phyloP scores from a whole-genome alignment of 2,329 filamentous ascomycete genomes.

The Tolypocladium sp. region DNA sequence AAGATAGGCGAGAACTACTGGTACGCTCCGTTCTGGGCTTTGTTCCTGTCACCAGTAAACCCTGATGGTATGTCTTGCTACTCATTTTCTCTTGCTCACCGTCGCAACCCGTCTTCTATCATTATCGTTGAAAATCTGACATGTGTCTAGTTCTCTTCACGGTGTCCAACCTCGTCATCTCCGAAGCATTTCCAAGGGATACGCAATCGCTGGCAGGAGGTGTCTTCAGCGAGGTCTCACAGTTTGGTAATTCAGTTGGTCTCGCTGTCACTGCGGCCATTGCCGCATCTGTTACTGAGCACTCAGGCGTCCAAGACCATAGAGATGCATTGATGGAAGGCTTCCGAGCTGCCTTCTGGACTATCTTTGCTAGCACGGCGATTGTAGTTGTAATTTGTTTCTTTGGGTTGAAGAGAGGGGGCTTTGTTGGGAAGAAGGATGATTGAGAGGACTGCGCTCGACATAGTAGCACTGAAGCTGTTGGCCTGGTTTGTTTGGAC shows the following conservation, averaged over 20 bases:
- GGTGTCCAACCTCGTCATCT: slow-evolving; percentile 43
- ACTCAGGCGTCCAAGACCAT: slow-evolving; percentile 14
- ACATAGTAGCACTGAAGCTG: not conserved
- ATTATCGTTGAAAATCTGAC: not conserved
- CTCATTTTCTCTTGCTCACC: not conserved
- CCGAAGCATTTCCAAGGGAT: slow-evolving; percentile 41
- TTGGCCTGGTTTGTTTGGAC: not conserved
- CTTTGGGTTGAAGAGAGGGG: slow-evolving; percentile 34
- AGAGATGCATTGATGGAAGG: slow-evolving; percentile 35
- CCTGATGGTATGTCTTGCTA: slow-evolving; percentile 24
- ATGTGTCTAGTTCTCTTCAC: slow-evolving; percentile 38
- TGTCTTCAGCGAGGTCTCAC: slow-evolving; percentile 49
- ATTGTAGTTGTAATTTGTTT: slow-evolving; percentile 23
- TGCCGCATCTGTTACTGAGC: slow-evolving; percentile 31
- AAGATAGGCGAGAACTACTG: slow-evolving; percentile 40
- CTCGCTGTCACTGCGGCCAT: slow-evolving; percentile 42
- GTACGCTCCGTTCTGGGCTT: slow-evolving; percentile 33
- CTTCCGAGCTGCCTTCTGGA: slow-evolving; percentile 44
- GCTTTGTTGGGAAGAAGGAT: slow-evolving; percentile 38
- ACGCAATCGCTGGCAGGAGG: slow-evolving; percentile 50
- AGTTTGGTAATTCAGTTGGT: slow-evolving; percentile 47
- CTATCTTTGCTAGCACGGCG: slow-evolving; percentile 31
- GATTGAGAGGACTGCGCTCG: not conserved
- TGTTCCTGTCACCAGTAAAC: slow-evolving; percentile 33
- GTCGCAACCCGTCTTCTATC: too few species aligned